phyloP scores from a whole-genome alignment of 2,329 filamentous ascomycete species.

The Fusarium nurragi region DNA sequence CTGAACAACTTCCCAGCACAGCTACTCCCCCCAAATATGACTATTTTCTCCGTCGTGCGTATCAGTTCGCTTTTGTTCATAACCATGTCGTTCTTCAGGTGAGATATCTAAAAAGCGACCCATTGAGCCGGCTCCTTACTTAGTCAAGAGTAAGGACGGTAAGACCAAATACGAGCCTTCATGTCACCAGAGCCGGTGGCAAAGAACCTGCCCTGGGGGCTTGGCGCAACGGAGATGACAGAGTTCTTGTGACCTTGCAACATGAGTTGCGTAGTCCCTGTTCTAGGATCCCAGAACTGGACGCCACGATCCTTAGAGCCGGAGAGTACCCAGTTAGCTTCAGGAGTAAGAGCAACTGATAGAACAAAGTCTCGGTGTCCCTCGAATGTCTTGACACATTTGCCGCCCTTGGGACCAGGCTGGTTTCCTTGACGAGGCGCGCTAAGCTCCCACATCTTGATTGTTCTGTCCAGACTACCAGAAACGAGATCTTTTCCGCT shows the following conservation, averaged over 20 bases:
- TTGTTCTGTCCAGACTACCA: slow-evolving; percentile 95
- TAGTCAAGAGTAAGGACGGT: slow-evolving; percentile 58
- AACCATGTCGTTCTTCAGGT: slow-evolving; percentile 8
- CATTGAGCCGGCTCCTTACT: slow-evolving; percentile 32
- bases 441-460: slow-evolving; percentile 98
- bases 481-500: slow-evolving; percentile 93
- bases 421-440: slow-evolving; percentile 74
- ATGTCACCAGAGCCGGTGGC: slow-evolving; percentile 97
- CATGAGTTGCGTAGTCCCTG: slow-evolving; percentile 95
- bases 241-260: slow-evolving; percentile 99
- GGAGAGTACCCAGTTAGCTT: slow-evolving; percentile 94
- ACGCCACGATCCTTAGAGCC: slow-evolving; percentile 97
- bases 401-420: slow-evolving; percentile 80
- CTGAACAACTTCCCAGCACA: slow-evolving; percentile 22
- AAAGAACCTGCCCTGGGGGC: slow-evolving; percentile 86
- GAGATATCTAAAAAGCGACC: slow-evolving; percentile 28
- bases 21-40: slow-evolving; percentile 4
- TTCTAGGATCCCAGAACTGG: slow-evolving; percentile 97
- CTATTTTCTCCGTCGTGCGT: slow-evolving; percentile 16
- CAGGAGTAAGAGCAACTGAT: slow-evolving; percentile 92
- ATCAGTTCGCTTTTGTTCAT: slow-evolving; percentile 19
- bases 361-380: slow-evolving; percentile 98
- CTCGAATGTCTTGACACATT: slow-evolving; percentile 96
- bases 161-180: slow-evolving; percentile 97
- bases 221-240: slow-evolving; percentile 96